These are phyloP conservation scores for Termitomyces sp. DNA, from an alignment of 768 basidiomycete species.

Conservation along the genomic window DNA sequence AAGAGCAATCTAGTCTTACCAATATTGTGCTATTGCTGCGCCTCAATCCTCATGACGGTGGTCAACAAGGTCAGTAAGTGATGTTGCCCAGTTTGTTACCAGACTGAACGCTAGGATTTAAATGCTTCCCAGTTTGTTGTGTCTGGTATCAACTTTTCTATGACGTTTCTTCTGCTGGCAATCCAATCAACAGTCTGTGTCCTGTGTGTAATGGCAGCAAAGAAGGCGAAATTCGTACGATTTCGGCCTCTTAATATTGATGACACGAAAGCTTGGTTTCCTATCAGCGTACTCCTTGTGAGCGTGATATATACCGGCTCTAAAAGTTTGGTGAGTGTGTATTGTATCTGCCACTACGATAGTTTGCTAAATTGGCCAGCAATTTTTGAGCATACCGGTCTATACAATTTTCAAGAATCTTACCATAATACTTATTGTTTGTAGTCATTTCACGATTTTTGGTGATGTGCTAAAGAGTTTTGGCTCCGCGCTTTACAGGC, in stretches of 20 bases:
- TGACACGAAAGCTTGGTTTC: slow-evolving; percentile 93
- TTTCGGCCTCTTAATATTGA: slow-evolving; percentile 78
- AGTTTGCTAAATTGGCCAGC: slow-evolving; percentile 41
- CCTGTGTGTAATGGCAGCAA: slow-evolving; percentile 66
- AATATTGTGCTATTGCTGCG: slow-evolving; percentile 84
- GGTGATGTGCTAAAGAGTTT: slow-evolving; percentile 1
- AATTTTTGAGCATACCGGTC: slow-evolving; percentile 94
- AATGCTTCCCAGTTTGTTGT: slow-evolving; percentile 72
- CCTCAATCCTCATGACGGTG: slow-evolving; percentile 95
- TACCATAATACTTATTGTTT: slow-evolving; percentile 96
- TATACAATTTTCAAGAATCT: slow-evolving; percentile 99
- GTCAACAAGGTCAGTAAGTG: slow-evolving; percentile 76
- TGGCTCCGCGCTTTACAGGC: slow-evolving; percentile 45
- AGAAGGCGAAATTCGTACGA: slow-evolving; percentile 72
- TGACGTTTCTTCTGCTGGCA: slow-evolving; percentile 92
- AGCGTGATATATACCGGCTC: slow-evolving; percentile 97
- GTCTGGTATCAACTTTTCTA: slow-evolving; percentile 87
- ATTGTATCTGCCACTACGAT: slow-evolving; percentile 9
- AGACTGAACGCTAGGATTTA: not conserved
- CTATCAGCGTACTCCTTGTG: slow-evolving; percentile 88
- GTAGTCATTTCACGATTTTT: slow-evolving; percentile 21
- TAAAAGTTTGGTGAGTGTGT: slow-evolving; percentile 80
- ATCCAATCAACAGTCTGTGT: slow-evolving; percentile 91
- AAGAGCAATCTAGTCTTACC: slow-evolving; percentile 52
- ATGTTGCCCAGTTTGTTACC: not conserved